These are phyloP conservation scores for Suhomyces terraborum DNA, from an alignment of 1,139 yeast species.

Conservation along the genomic window DNA sequence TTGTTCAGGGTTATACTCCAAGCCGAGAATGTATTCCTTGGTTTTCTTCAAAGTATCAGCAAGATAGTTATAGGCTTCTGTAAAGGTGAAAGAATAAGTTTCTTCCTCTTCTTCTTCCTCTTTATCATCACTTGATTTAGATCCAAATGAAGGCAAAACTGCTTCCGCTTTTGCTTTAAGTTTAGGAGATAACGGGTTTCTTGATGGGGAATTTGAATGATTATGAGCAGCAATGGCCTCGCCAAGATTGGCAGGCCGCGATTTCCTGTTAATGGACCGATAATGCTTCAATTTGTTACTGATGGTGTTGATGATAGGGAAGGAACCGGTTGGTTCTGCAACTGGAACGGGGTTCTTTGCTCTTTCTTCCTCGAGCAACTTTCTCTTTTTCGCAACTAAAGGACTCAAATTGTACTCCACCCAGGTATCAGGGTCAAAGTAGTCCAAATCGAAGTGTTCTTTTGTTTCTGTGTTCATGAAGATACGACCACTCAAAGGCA, in stretches of 20 bases:
- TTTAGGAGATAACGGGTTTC: conserved; percentile 6
- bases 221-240: neutral
- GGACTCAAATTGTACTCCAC: conserved; percentile 75
- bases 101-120: conserved; percentile 15
- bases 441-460: conserved; percentile 67
- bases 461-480: conserved; percentile 63
- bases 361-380: conserved; percentile 14
- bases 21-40: conserved; percentile 56
- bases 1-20: conserved; percentile 53
- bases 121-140: neutral
- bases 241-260: conserved; percentile 2
- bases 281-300: conserved; percentile 26
- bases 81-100: conserved; percentile 41
- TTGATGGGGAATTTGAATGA: conserved; percentile 2
- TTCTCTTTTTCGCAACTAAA: conserved; percentile 55
- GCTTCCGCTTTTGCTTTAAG: conserved; percentile 4
- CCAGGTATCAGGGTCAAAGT: conserved; percentile 81
- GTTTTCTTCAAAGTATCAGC: conserved; percentile 61
- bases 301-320: conserved; percentile 28
- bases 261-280: conserved; percentile 20
- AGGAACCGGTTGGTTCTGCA: conserved; percentile 14
- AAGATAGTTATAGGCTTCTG: conserved; percentile 67
- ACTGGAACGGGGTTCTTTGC: neutral
- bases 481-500: conserved; percentile 74
- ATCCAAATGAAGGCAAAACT: conserved; percentile 4